Conservation (phyloP, 2,329 filamentous ascomycete species). For the Fusarium globosum region DNA sequence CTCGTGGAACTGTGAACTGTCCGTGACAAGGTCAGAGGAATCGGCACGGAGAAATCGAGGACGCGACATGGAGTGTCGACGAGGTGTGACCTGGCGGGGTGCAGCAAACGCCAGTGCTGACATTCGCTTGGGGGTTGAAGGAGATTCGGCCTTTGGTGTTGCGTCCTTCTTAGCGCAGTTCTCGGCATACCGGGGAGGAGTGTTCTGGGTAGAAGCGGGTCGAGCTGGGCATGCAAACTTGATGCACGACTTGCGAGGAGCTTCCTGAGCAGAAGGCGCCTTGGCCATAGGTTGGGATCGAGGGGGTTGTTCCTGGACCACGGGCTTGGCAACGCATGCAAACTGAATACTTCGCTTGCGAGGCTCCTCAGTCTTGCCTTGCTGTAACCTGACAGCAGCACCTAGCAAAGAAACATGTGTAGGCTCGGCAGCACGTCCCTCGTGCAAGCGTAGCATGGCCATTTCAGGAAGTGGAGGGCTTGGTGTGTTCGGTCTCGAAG, state of each 20-base stretch:
- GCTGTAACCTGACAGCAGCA: slow-evolving; percentile 37
- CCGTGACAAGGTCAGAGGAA: slow-evolving; percentile 61
- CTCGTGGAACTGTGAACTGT: slow-evolving; percentile 82
- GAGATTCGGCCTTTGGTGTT: slow-evolving; percentile 40
- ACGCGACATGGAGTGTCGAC: slow-evolving; percentile 41
- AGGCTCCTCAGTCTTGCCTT: slow-evolving; percentile 57
- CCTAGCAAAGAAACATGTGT: slow-evolving; percentile 43
- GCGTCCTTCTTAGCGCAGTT: slow-evolving; percentile 13
- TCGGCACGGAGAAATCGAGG: slow-evolving; percentile 64
- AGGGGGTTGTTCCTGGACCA: slow-evolving; percentile 55
- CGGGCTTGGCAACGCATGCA: slow-evolving; percentile 77
- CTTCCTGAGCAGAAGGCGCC: slow-evolving; percentile 51
- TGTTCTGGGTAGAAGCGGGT: slow-evolving; percentile 56
- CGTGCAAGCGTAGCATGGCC: slow-evolving; percentile 56
- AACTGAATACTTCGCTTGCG: slow-evolving; percentile 94
- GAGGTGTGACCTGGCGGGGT: slow-evolving; percentile 41
- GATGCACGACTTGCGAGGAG: slow-evolving; percentile 70
- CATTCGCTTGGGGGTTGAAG: slow-evolving; percentile 48
- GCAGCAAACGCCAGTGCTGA: slow-evolving; percentile 42
- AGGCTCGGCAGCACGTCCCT: slow-evolving; percentile 44
- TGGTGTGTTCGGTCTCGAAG: slow-evolving; percentile 85
- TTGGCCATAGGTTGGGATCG: slow-evolving; percentile 50
- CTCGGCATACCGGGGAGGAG: slow-evolving; percentile 47
- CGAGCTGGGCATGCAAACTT: slow-evolving; percentile 79
- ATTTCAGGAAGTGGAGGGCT: slow-evolving; percentile 83